Percentiles rank a stretch among this genome's conserved stretches.
These are phyloP conservation scores for Carallia pectinifolia DNA, from an alignment of 345 rosid species.

Conservation along the genomic window DNA sequence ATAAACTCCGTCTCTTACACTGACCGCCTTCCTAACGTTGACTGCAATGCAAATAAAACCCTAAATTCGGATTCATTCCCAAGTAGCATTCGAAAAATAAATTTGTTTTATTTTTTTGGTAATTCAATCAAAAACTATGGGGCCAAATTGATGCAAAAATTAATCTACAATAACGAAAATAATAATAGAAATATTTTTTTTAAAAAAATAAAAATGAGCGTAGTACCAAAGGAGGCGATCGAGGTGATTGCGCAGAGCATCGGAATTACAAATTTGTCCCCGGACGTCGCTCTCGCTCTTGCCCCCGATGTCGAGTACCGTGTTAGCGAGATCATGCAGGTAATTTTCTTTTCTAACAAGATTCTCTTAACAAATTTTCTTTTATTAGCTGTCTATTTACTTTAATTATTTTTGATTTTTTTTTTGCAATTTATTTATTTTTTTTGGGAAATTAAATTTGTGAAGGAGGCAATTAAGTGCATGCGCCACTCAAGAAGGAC, in stretches of 20 bases:
- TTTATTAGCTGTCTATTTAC: background rate
- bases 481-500: conserved; percentile 86
- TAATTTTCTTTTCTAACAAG: background rate
- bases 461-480: conserved; percentile 84
- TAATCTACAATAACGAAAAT: too few species aligned
- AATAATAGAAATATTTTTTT: too few species aligned
- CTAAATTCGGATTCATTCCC: too few species aligned
- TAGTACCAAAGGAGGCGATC: conserved; percentile 71
- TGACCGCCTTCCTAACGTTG: too few species aligned
- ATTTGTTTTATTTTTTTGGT: too few species aligned
- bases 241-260: conserved; percentile 87
- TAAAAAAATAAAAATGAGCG: conserved; percentile 32
- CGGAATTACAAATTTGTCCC: conserved; percentile 63
- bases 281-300: conserved; percentile 62
- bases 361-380: background rate
- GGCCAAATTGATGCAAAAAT: too few species aligned
- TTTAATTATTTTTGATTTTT: background rate
- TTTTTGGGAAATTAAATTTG: too few species aligned
- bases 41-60: too few species aligned
- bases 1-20: too few species aligned
- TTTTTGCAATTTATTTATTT: background rate
- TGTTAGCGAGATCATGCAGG: conserved; percentile 89
- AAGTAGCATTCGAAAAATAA: too few species aligned
- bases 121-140: too few species aligned
- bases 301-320: conserved; percentile 89